phyloP scores from a whole-genome alignment of 139 green algal genomes.

The Chlamydomonas asymmetrica region DNA sequence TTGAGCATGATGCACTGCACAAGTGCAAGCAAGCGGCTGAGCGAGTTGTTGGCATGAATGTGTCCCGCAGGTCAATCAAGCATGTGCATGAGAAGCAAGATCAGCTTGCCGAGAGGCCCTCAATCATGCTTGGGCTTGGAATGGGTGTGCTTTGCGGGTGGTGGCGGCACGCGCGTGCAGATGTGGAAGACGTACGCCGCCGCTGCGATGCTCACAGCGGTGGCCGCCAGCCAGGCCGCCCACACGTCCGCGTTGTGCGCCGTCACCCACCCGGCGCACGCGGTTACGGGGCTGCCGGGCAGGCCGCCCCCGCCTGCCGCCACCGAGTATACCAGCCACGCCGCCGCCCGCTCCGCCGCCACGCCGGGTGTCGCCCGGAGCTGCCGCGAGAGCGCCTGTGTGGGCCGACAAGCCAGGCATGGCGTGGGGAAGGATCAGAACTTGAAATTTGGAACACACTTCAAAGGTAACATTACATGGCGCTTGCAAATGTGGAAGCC shows the following conservation, averaged over 20 bases:
- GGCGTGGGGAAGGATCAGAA: neutral
- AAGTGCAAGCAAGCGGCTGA: too few relatives aligned
- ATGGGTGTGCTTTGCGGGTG: neutral
- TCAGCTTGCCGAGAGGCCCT: too few relatives aligned
- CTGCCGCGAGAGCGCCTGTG: slow-evolving; percentile 18
- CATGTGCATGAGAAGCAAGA: too few relatives aligned
- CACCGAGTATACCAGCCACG: slow-evolving; percentile 11
- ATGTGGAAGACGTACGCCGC: slow-evolving; percentile 1
- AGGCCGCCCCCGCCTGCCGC: neutral
- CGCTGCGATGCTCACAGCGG: neutral
- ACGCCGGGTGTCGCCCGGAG: slow-evolving; percentile 1
- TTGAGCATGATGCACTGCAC: too few relatives aligned
- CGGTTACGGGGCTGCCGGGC: neutral
- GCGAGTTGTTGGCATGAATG: too few relatives aligned
- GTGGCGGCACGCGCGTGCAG: slow-evolving; percentile 19
- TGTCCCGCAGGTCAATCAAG: too few relatives aligned
- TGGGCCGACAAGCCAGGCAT: neutral
- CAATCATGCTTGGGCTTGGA: too few relatives aligned
- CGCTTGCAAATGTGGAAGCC: neutral
- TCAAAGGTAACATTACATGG: neutral
- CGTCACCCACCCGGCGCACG: neutral
- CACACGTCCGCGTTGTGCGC: slow-evolving; percentile 1
- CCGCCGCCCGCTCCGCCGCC: slow-evolving; percentile 4
- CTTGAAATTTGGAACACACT: neutral
- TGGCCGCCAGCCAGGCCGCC: neutral